Conservation (phyloP, 371 early-diverging fungal genomes). For the Circinella umbellata region DNA sequence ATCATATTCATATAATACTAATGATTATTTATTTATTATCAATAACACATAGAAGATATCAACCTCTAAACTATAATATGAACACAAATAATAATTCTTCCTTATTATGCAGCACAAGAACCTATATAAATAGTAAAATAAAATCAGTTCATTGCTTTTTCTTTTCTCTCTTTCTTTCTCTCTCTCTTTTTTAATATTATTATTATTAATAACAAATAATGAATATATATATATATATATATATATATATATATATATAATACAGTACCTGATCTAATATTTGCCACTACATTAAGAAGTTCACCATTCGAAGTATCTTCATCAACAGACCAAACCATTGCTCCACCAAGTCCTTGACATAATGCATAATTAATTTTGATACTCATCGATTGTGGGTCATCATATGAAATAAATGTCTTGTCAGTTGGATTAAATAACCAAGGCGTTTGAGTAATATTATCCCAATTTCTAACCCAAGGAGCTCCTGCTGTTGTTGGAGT, state of each 20-base stretch:
- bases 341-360: slow-evolving; percentile 47
- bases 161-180: neutral
- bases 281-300: slow-evolving; percentile 27
- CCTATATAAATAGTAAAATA: neutral
- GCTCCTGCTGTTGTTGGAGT: slow-evolving; percentile 46
- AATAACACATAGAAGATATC: neutral
- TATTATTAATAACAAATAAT: too few relatives aligned
- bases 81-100: neutral
- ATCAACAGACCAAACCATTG: slow-evolving; percentile 61
- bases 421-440: slow-evolving; percentile 62
- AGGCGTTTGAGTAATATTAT: slow-evolving; percentile 52
- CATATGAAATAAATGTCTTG: slow-evolving; percentile 63
- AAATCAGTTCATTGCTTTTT: too few relatives aligned
- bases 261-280: slow-evolving; percentile 19
- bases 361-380: slow-evolving; percentile 52
- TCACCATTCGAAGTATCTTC: slow-evolving; percentile 31
- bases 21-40: too few relatives aligned
- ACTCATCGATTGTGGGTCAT: slow-evolving; percentile 56
- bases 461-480: slow-evolving; percentile 62
- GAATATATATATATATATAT: too few relatives aligned
- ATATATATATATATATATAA: too few relatives aligned
- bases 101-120: neutral
- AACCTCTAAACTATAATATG: too few relatives aligned
- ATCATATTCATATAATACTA: too few relatives aligned
- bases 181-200: neutral